A percentile compares a stretch with the other conserved stretches of the same genome.
Conservation (phyloP, 2,329 filamentous ascomycete species). For the Penicillium sp. region DNA sequence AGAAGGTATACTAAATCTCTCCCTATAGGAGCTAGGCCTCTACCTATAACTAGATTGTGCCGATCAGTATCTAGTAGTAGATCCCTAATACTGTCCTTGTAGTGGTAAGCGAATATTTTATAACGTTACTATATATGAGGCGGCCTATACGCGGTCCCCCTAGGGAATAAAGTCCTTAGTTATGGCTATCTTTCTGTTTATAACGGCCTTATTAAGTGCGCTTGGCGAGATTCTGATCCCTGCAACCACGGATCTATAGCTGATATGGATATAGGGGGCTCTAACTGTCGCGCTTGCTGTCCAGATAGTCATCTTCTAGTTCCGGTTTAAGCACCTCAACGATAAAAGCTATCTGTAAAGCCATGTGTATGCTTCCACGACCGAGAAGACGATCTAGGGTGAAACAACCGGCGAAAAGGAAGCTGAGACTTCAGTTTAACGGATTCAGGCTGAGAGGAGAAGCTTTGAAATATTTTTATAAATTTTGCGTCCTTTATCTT, state of each 20-base stretch:
- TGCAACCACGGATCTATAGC: slow-evolving; percentile 47
- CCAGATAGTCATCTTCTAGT: slow-evolving; percentile 51
- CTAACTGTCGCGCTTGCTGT: slow-evolving; percentile 50
- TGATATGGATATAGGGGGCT: slow-evolving; percentile 51
- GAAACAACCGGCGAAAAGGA: background rate
- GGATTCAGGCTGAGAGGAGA: too few relatives aligned
- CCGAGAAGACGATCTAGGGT: background rate
- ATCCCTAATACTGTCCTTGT: slow-evolving; percentile 39
- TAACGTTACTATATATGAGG: slow-evolving; percentile 47
- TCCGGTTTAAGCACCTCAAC: slow-evolving; percentile 48
- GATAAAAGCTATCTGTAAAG: slow-evolving; percentile 42
- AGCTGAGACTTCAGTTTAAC: too few relatives aligned
- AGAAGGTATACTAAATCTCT: slow-evolving; percentile 47
- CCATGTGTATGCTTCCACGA: background rate
- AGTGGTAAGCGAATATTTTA: slow-evolving; percentile 43
- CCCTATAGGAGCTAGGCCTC: slow-evolving; percentile 46
- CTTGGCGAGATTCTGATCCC: slow-evolving; percentile 45
- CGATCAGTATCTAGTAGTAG: slow-evolving; percentile 46
- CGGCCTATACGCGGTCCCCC: slow-evolving; percentile 46
- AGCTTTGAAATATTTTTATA: too few relatives aligned
- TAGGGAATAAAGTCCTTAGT: slow-evolving; percentile 45
- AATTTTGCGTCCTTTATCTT: too few relatives aligned
- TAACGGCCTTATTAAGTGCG: slow-evolving; percentile 39
- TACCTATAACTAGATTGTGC: slow-evolving; percentile 38
- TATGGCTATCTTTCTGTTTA: slow-evolving; percentile 44